These are phyloP conservation scores for Fusarium torulosum DNA, from an alignment of 2,329 filamentous ascomycete species.

Conservation along the genomic window DNA sequence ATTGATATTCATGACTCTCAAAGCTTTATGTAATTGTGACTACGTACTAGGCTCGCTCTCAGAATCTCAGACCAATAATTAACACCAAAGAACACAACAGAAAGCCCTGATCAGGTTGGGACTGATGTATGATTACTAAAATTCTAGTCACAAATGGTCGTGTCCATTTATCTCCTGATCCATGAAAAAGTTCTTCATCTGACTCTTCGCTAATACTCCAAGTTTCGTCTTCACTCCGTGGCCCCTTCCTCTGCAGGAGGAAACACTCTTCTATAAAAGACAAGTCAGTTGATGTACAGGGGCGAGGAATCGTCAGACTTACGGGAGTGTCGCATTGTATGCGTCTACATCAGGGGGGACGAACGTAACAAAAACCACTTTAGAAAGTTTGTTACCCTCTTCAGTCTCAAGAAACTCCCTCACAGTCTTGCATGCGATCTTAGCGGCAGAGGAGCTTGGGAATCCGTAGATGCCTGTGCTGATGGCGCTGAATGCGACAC, in stretches of 20 bases:
- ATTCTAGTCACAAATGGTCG: no score
- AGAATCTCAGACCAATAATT: no score
- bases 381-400: slow-evolving; percentile 68
- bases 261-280: slow-evolving; percentile 43
- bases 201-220: background rate
- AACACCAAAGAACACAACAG: background rate
- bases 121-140: background rate
- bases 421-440: slow-evolving; percentile 73
- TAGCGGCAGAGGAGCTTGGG: slow-evolving; percentile 78
- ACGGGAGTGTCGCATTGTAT: slow-evolving; percentile 81
- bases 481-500: slow-evolving; percentile 84
- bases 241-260: slow-evolving; percentile 28
- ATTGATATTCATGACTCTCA: background rate
- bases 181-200: no score
- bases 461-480: slow-evolving; percentile 95
- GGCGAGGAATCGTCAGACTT: slow-evolving; percentile 42
- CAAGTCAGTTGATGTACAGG: background rate
- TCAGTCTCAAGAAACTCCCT: slow-evolving; percentile 65
- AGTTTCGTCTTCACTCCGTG: slow-evolving; percentile 14
- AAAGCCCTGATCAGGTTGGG: background rate
- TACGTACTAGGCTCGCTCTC: no score
- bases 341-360: slow-evolving; percentile 79
- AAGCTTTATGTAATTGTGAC: background rate
- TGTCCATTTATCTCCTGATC: no score
- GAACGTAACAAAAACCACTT: slow-evolving; percentile 89